Conservation (phyloP, 371 early-diverging fungal genomes). For the Circinella umbellata region DNA sequence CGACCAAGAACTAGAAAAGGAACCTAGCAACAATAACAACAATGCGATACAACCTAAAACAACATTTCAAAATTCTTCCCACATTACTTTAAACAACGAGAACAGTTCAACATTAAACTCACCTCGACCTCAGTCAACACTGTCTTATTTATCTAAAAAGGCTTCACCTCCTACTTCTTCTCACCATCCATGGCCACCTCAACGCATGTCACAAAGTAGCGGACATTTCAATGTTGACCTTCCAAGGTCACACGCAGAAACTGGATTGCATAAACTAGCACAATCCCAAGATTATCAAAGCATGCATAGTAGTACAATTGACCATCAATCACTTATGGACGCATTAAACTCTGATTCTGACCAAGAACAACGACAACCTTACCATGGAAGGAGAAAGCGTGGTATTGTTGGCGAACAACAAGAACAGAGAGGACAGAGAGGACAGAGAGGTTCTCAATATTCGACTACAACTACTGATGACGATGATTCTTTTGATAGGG, state of each 20-base stretch:
- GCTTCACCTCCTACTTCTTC: background rate
- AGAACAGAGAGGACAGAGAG: no score
- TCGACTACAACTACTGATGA: no score
- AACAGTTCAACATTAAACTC: background rate
- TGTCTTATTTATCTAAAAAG: no score
- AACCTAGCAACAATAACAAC: conserved; percentile 1
- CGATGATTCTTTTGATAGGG: conserved; percentile 8
- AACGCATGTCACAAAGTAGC: conserved; percentile 5
- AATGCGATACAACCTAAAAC: background rate
- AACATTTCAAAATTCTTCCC: background rate
- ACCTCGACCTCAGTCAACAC: background rate
- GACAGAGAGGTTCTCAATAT: no score
- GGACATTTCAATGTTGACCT: background rate
- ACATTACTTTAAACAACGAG: no score
- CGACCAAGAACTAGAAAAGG: background rate
- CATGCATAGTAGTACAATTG: background rate
- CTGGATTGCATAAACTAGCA: background rate
- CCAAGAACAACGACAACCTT: no score
- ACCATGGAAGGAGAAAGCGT: background rate
- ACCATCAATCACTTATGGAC: conserved; percentile 16
- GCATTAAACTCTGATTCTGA: conserved; percentile 11
- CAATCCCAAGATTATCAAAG: background rate
- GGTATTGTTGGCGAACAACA: no score
- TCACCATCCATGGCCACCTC: background rate
- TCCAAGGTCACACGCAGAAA: background rate